phyloP scores from a whole-genome alignment of 192 early-diverging fungal species.

The Backusella tarrabulga region DNA sequence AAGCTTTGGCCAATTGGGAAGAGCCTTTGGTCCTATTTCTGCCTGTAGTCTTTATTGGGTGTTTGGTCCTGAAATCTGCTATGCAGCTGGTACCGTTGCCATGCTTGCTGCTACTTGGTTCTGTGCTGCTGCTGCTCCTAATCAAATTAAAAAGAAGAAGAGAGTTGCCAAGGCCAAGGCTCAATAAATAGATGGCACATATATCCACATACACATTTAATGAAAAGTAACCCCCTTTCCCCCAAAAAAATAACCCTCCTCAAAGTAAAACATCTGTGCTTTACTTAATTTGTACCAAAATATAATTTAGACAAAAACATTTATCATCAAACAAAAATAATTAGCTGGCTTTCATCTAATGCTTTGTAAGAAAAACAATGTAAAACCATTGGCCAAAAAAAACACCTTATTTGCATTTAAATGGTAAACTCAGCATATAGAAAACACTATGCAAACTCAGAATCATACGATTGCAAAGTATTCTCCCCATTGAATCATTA shows the following conservation, averaged over 20 bases:
- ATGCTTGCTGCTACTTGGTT: conserved; percentile 33
- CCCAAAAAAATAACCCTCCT: neutral
- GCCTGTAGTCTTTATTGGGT: conserved; percentile 90
- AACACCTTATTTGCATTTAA: neutral
- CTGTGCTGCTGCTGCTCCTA: neutral
- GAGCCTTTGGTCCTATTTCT: conserved; percentile 84
- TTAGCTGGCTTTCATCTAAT: neutral
- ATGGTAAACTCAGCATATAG: neutral
- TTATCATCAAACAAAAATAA: neutral
- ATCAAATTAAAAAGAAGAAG: neutral
- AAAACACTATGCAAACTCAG: neutral
- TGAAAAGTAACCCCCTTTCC: neutral
- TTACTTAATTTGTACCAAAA: neutral
- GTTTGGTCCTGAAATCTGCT: conserved; percentile 60
- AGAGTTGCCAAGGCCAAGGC: neutral
- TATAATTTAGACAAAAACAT: neutral
- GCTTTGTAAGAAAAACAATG: neutral
- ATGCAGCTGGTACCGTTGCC: conserved; percentile 52
- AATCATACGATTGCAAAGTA: too few species aligned
- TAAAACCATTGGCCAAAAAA: neutral
- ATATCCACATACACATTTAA: neutral
- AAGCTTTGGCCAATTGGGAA: conserved; percentile 87
- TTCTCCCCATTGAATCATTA: too few species aligned
- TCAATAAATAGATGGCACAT: neutral
- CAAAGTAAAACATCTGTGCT: neutral